Base-by-base conservation (phyloP, 192 early-diverging fungal genomes). In the Backusella psychrophila region DNA sequence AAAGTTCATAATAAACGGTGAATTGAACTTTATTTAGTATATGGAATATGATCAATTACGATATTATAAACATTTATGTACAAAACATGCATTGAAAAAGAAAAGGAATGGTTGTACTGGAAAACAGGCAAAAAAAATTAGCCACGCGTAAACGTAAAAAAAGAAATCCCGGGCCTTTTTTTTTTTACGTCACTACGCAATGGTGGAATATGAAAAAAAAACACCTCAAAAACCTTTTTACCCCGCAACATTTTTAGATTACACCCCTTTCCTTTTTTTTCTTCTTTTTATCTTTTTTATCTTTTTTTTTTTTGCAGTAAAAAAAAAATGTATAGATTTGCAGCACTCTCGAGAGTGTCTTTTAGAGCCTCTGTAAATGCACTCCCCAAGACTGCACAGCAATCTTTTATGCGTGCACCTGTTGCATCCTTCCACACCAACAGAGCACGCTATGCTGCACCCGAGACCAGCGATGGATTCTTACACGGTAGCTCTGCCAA, bases 401-500 rank as follows among this genome's bases (percentile, higher is more conserved):
- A 68, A 26, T 46, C 80, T n/a, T 26, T 74, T 69, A 35, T 67
- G 21, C 80, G 77, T 72, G 67, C 69, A 29, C 39, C 70, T 69
- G 69, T 78, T 34, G 80, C 80, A 26, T 49, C 66, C 23, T 75
- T 81, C 69, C 80, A 81, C 17, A 81, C 76, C 41, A 71, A 46
- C 19, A 46, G 67, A 39, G 33, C 71, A 31, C 78, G 76, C 78
- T 75, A 75, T 34, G 78, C 88, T 33, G 78, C 84, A 17, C 89
- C 89, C 21, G 89, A 89, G 36, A 80, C 92, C 21, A 90, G 87
- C 78, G 93, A 95, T 76, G 90, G 83, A 56, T 99, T 99, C 85
- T 83, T 97, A 67, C 94, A 93, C 80, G 95, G 96, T 56, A 91
- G 89, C 74, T 77, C 80, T 67, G 91, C 93, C 33, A 83, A 86